A percentile compares a stretch with the other conserved stretches of the same genome.
phyloP scores from a whole-genome alignment of 345 rosid species.

The Dimocarpus longan region DNA sequence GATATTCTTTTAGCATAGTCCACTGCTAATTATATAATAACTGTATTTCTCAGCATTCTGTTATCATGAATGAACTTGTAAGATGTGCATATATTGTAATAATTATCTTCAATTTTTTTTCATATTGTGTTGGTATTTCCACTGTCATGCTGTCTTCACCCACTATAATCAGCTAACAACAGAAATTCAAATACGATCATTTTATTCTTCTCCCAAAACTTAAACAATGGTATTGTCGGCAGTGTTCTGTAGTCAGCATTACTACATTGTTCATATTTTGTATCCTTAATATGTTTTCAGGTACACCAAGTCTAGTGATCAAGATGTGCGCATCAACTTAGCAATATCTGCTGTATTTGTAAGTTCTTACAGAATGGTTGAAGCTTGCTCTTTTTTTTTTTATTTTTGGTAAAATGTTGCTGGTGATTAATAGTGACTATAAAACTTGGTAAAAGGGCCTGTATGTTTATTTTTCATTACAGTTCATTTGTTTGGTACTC shows the following conservation, averaged over 20 bases:
- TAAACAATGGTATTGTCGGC: not conserved
- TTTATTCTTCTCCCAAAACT: not conserved
- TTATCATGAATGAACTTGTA: not conserved
- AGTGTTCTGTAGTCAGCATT: not conserved
- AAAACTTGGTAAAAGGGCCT: not conserved
- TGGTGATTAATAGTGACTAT: not conserved
- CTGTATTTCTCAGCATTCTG: not conserved
- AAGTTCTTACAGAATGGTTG: conserved; percentile 46
- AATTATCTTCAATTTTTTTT: not conserved
- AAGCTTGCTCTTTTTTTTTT: conserved; percentile 1
- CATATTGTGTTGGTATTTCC: not conserved
- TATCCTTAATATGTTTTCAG: conserved; percentile 41
- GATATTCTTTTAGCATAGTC: conserved; percentile 2
- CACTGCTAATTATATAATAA: not conserved
- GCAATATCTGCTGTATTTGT: conserved; percentile 91
- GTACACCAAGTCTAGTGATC: conserved; percentile 66
- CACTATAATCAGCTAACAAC: not conserved
- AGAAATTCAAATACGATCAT: not conserved
- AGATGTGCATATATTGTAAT: not conserved
- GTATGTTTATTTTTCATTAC: not conserved
- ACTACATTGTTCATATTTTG: conserved; percentile 1
- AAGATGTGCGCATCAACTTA: conserved; percentile 75
- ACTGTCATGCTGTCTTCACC: not conserved
- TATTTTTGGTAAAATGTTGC: not conserved
- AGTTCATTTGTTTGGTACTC: not conserved